phyloP scores from a whole-genome alignment of 345 rosid genomes.

The Arabidopsis arenosa region DNA sequence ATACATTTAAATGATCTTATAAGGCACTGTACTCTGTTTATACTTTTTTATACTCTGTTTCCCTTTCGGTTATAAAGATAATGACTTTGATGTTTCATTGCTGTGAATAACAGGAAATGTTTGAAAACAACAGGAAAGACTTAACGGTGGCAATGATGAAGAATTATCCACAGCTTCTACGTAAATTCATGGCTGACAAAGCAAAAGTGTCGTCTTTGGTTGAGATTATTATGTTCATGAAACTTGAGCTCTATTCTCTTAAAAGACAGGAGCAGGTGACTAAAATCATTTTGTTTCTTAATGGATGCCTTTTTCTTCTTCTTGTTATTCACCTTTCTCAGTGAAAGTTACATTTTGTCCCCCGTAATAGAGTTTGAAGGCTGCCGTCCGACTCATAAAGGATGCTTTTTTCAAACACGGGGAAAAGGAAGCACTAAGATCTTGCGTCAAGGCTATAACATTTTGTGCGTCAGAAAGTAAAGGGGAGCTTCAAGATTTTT shows the following conservation, averaged over 20 bases:
- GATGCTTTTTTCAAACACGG: constrained; percentile 95
- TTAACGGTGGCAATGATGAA: constrained; percentile 90
- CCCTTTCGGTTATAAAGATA: constrained; percentile 17
- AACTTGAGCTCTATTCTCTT: constrained; percentile 90
- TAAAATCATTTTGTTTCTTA: constrained; percentile 28
- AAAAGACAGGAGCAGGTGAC: constrained; percentile 96
- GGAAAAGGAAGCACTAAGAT: too few species aligned
- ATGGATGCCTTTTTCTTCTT: constrained; percentile 1
- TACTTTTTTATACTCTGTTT: constrained; percentile 26
- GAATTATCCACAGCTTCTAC: constrained; percentile 81
- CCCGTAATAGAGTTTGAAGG: constrained; percentile 76
- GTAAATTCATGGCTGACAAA: constrained; percentile 91
- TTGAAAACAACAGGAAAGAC: constrained; percentile 78
- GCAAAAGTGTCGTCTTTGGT: constrained; percentile 79
- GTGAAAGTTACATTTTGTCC: constrained; percentile 24
- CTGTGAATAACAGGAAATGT: constrained; percentile 62
- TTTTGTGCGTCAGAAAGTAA: too few species aligned
- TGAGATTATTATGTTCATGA: constrained; percentile 81
- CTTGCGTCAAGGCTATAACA: too few species aligned
- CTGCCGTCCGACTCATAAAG: constrained; percentile 76
- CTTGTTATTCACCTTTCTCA: constrained; percentile 30
- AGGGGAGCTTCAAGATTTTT: too few species aligned
- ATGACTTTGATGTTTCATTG: constrained; percentile 41
- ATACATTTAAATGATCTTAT: constrained; percentile 9
- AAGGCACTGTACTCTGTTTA: too few species aligned